Base-by-base conservation (phyloP, 352 stramenopile species). In the Pythium aquatile region DNA sequence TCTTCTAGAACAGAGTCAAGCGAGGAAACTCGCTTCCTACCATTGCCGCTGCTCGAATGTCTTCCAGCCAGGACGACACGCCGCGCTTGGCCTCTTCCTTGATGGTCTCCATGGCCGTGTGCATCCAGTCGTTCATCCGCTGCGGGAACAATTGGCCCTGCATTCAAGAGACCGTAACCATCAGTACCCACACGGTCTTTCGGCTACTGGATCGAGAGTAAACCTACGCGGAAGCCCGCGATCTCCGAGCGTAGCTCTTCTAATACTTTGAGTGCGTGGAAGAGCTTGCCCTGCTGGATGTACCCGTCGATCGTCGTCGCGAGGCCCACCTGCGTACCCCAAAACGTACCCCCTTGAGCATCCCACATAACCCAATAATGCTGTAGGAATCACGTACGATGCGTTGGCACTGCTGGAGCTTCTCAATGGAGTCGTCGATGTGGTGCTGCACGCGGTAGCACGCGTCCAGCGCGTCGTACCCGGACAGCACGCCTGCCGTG, bases 41-140 rank as follows among this genome's bases (percentile, higher is more conserved):
- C 68, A 82, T 68, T 0, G 84, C 87, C 2, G 70, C 70, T 0
- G 79, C 74, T 59, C 84, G 80, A 66, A 91, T 83, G 35, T 91
- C 81, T 62, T 90, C 81, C 3, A 93, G 71, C 84, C 84, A 93
- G 16, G 73, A 63, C 2, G 84, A 93, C 5, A 77, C 80, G 7
- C 61, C 76, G 26, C 77, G 75, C 58, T 86, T 93, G 2, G 84
- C 81, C 56, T 90, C 76, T 61, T 90, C 80, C 55, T 88, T 90
- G 46, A 93, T 88, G 7, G 78, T 87, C 42, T 77, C 71, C 74
- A 91, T 82, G 1, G 84, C 80, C 13, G 78, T 73, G 47, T 87
- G 77, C 73, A 91, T 90, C 84, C 84, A 93, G 55, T 88, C 81
- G 61, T 87, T 90, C 75, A 90, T 90, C 28, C 81, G 78, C 61